Percentiles rank a stretch among this genome's conserved stretches.
Conservation (phyloP, 768 basidiomycete genomes). For the Omphalotus guepiniiformis region DNA sequence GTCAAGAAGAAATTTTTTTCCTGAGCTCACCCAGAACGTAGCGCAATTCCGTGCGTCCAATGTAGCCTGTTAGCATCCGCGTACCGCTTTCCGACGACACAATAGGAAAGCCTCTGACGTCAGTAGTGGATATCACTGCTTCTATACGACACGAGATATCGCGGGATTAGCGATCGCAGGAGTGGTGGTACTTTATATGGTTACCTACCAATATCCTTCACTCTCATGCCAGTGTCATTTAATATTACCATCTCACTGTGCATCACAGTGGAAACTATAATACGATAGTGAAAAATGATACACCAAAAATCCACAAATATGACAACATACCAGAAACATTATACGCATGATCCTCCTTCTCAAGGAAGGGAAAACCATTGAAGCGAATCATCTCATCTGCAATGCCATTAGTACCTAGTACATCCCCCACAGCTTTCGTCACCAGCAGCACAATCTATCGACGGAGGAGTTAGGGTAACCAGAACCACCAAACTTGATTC, state of each 20-base stretch:
- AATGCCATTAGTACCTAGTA: constrained; percentile 89
- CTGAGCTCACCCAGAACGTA: constrained; percentile 70
- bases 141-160: constrained; percentile 40
- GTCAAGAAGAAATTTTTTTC: background rate
- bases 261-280: constrained; percentile 86
- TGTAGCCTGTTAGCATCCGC: constrained; percentile 75
- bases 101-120: constrained; percentile 91
- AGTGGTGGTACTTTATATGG: background rate
- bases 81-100: constrained; percentile 54
- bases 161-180: background rate
- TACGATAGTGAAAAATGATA: background rate
- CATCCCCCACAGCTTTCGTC: constrained; percentile 95
- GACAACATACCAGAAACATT: constrained; percentile 79
- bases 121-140: constrained; percentile 60
- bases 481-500: no score
- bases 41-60: constrained; percentile 79
- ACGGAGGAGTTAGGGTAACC: constrained; percentile 14
- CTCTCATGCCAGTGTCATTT: constrained; percentile 67
- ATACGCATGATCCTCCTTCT: constrained; percentile 91
- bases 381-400: constrained; percentile 97
- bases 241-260: constrained; percentile 72
- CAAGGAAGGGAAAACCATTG: constrained; percentile 95
- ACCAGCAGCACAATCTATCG: constrained; percentile 98
- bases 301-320: constrained; percentile 1
- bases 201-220: constrained; percentile 73